phyloP scores from a whole-genome alignment of 805 yeast genomes.

The Kuraishia piskuri region DNA sequence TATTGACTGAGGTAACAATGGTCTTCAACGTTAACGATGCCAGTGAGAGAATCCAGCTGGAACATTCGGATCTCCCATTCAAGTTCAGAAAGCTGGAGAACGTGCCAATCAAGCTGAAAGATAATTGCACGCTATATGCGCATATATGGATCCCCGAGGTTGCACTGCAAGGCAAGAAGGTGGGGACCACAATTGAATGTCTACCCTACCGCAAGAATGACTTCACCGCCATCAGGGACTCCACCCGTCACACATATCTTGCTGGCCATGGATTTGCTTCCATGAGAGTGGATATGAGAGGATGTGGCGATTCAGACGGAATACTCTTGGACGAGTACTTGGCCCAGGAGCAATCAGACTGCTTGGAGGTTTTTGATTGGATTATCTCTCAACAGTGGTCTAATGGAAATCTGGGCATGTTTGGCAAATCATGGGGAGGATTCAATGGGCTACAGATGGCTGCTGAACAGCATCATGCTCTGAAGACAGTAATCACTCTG shows the following conservation, averaged over 20 bases:
- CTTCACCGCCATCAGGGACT: conserved; percentile 34
- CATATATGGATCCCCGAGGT: conserved; percentile 34
- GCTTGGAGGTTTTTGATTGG: conserved; percentile 34
- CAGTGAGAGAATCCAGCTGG: conserved; percentile 16
- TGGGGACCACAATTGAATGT: conserved; percentile 35
- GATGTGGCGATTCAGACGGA: conserved; percentile 35
- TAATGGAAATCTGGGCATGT: conserved; percentile 36
- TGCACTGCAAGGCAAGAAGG: conserved; percentile 16
- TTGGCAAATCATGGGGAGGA: conserved; percentile 43
- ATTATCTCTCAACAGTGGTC: conserved; percentile 31
- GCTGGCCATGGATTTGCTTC: conserved; percentile 39
- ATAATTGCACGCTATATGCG: conserved; percentile 29
- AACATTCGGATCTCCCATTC: conserved; percentile 18
- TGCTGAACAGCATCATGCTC: conserved; percentile 35
- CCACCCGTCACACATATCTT: conserved; percentile 35
- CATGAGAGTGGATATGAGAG: conserved; percentile 38
- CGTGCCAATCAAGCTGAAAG: conserved; percentile 27
- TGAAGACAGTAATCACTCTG: conserved; percentile 32
- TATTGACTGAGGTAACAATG: too few species aligned
- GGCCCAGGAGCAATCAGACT: conserved; percentile 34
- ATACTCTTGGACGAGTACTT: conserved; percentile 32
- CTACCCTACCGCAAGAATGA: conserved; percentile 37
- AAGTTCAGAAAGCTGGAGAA: conserved; percentile 24
- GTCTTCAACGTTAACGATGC: conserved; percentile 33
- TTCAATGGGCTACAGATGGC: conserved; percentile 37